Percentiles rank a stretch among this genome's conserved stretches.
phyloP scores from a whole-genome alignment of 2,329 filamentous ascomycete species.

The Albophoma yamanashiensis region DNA sequence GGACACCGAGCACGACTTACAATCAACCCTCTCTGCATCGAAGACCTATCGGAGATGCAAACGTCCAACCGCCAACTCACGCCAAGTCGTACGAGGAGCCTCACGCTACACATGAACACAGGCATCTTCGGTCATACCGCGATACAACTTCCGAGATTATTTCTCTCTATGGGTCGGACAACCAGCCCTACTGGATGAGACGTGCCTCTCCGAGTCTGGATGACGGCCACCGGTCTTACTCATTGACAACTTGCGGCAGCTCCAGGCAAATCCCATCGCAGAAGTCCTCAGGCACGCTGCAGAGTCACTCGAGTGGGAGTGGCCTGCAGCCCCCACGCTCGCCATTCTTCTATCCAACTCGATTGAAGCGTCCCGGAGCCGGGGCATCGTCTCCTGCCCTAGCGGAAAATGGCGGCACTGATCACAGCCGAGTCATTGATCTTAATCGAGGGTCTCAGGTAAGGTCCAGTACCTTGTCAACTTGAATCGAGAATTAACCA shows the following conservation, averaged over 20 bases:
- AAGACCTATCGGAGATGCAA: constrained; percentile 17
- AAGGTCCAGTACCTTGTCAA: background rate
- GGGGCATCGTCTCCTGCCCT: constrained; percentile 38
- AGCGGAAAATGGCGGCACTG: constrained; percentile 33
- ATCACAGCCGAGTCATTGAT: constrained; percentile 40
- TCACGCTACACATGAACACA: constrained; percentile 28
- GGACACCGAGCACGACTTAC: constrained; percentile 18
- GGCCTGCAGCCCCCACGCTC: constrained; percentile 43
- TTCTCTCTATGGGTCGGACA: constrained; percentile 44
- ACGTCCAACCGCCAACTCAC: constrained; percentile 13
- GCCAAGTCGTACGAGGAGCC: constrained; percentile 20
- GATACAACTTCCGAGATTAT: constrained; percentile 44
- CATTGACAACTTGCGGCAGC: constrained; percentile 41
- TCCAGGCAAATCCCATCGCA: constrained; percentile 35
- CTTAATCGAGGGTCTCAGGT: constrained; percentile 38
- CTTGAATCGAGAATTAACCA: background rate
- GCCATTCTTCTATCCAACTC: constrained; percentile 47
- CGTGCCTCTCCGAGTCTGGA: constrained; percentile 31
- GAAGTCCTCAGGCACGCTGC: constrained; percentile 35
- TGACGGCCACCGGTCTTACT: constrained; percentile 40
- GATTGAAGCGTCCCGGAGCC: constrained; percentile 42
- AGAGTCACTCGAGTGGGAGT: constrained; percentile 31
- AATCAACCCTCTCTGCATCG: constrained; percentile 17
- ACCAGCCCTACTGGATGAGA: constrained; percentile 31
- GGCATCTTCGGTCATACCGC: constrained; percentile 34